A percentile compares a stretch with the other conserved stretches of the same genome.
Conservation (phyloP, 2,329 filamentous ascomycete genomes). For the Fusarium sambucinum region DNA sequence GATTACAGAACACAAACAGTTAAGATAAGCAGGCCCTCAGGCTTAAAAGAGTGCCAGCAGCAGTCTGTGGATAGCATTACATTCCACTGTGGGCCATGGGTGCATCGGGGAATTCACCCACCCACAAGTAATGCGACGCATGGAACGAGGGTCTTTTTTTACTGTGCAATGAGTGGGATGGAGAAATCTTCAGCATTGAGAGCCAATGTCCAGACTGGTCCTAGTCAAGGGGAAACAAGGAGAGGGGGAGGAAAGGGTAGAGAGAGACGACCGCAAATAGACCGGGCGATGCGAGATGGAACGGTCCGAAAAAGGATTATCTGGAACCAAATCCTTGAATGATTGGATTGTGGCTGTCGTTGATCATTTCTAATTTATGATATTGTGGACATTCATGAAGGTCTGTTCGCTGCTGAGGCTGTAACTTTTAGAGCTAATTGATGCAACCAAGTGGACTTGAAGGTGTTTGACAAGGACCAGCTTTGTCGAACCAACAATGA, state of each 20-base stretch:
- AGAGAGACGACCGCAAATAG: constrained; percentile 8
- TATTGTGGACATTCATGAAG: background rate
- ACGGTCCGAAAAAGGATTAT: constrained; percentile 5
- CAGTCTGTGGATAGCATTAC: background rate
- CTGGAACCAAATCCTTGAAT: constrained; percentile 2
- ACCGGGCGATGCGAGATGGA: constrained; percentile 15
- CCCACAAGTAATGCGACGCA: constrained; percentile 7
- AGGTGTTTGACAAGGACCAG: constrained; percentile 15
- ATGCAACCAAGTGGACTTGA: constrained; percentile 9
- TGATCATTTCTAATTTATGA: constrained; percentile 12
- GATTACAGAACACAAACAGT: background rate
- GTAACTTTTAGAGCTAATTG: background rate
- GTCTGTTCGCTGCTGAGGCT: constrained; percentile 1
- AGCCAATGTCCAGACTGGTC: background rate
- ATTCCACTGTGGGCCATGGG: constrained; percentile 9
- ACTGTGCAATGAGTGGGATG: background rate
- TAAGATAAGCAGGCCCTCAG: constrained; percentile 4
- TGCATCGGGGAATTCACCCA: constrained; percentile 1
- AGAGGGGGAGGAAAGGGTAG: background rate
- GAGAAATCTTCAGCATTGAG: background rate
- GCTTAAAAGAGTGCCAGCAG: constrained; percentile 16
- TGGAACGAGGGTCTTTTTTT: constrained; percentile 8
- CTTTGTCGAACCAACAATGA: background rate
- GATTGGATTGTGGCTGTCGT: constrained; percentile 12
- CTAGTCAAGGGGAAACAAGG: constrained; percentile 5